Conservation (phyloP, 2,329 filamentous ascomycete genomes). For the Fusarium robinianum region DNA sequence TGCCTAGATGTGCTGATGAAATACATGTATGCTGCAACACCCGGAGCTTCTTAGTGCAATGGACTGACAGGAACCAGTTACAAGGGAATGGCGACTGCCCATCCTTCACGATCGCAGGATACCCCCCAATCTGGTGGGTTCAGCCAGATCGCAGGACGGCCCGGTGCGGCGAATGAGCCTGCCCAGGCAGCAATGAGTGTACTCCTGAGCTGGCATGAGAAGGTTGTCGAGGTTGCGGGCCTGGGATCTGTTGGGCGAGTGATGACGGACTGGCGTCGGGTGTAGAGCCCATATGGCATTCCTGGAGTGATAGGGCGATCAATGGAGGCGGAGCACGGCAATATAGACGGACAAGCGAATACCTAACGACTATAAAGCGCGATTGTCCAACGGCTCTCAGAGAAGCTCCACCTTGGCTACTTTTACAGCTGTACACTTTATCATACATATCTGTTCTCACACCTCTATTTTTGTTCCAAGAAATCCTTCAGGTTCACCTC, state of each 20-base stretch:
- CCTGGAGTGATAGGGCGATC: conserved; percentile 16
- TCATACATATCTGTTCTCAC: conserved; percentile 4
- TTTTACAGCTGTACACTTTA: conserved; percentile 18
- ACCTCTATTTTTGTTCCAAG: conserved; percentile 51
- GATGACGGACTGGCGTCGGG: conserved; percentile 95
- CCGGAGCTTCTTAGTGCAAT: not conserved
- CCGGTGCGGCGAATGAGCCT: conserved; percentile 62
- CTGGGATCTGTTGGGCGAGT: conserved; percentile 88
- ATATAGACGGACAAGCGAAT: conserved; percentile 30
- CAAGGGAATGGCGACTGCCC: conserved; percentile 77
- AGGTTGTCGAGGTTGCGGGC: conserved; percentile 92
- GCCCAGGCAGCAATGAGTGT: conserved; percentile 94
- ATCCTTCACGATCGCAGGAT: conserved; percentile 52
- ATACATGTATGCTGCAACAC: conserved; percentile 69
- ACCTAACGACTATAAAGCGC: conserved; percentile 10
- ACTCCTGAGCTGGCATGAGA: conserved; percentile 97
- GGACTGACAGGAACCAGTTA: conserved; percentile 59
- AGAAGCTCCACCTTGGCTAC: conserved; percentile 6
- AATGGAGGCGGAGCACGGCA: too few relatives aligned
- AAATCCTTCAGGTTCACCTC: conserved; percentile 89
- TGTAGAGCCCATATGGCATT: conserved; percentile 29
- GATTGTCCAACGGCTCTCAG: not conserved
- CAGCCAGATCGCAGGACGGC: conserved; percentile 71
- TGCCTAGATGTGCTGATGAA: conserved; percentile 94
- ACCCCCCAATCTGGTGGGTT: conserved; percentile 80